Conservation (phyloP, 2,329 filamentous ascomycete species). For the Anthostomella pinea region DNA sequence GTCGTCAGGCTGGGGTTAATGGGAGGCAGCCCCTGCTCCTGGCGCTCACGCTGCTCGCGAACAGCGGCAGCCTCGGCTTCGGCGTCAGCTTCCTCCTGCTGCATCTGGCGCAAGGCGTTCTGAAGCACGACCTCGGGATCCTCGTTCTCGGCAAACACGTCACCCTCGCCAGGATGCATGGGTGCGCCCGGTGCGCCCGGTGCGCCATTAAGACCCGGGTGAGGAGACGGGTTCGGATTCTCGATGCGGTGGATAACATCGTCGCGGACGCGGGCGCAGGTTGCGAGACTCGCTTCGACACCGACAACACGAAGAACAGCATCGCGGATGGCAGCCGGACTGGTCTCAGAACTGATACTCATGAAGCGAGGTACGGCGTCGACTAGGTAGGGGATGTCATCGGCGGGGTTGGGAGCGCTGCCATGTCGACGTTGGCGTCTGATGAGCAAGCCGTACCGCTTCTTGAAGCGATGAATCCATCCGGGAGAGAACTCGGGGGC, state of each 20-base stretch:
- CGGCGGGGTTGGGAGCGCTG: conserved; percentile 47
- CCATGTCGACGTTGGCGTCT: conserved; percentile 54
- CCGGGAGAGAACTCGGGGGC: conserved; percentile 61
- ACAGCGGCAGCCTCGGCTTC: conserved; percentile 55
- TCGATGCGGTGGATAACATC: conserved; percentile 49
- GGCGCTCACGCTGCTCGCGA: conserved; percentile 50
- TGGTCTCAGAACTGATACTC: conserved; percentile 55
- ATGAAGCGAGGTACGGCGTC: conserved; percentile 60
- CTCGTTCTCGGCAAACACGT: conserved; percentile 43
- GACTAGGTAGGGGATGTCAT: conserved; percentile 58
- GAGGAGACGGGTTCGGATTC: conserved; percentile 35
- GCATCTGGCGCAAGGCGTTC: conserved; percentile 56
- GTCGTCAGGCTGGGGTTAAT: conserved; percentile 29
- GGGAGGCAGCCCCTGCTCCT: conserved; percentile 39
- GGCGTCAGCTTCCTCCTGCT: conserved; percentile 57
- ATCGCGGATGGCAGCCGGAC: conserved; percentile 58
- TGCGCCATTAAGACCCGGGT: conserved; percentile 22
- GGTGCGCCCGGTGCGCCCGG: no score
- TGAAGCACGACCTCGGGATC: conserved; percentile 58
- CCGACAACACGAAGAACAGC: conserved; percentile 54
- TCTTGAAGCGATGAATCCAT: conserved; percentile 65
- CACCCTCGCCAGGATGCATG: conserved; percentile 23
- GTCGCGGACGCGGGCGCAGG: conserved; percentile 57
- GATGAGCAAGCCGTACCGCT: conserved; percentile 58
- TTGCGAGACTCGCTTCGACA: conserved; percentile 51